Evolutionary conservation across 371 early-diverging fungal genomes (phyloP).

Genomic region (Apophysomyces ossiformis): DNA sequence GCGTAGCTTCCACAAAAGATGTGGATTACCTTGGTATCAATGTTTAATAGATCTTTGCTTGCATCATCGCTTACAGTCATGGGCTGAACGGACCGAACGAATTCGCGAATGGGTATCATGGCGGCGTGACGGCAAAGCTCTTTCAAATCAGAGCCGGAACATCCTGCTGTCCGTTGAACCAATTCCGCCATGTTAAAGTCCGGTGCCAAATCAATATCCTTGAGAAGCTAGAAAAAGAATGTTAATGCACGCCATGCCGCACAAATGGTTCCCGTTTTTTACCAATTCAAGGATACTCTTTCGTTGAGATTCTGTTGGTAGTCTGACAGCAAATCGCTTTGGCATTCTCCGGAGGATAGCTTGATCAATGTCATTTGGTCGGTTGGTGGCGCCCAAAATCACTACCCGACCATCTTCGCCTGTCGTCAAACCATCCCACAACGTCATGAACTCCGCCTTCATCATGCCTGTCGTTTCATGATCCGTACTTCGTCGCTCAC

Average conservation of each 20-base stretch:
- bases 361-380: slow-evolving; percentile 96
- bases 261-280: slow-evolving; percentile 14
- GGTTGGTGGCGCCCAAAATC: slow-evolving; percentile 94
- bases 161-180: slow-evolving; percentile 81
- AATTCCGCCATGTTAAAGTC: slow-evolving; percentile 78
- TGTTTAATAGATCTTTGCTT: slow-evolving; percentile 37
- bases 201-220: slow-evolving; percentile 65
- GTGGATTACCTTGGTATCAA: slow-evolving; percentile 39
- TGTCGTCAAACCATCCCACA: slow-evolving; percentile 97
- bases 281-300: slow-evolving; percentile 86
- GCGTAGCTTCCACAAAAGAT: neutral
- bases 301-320: slow-evolving; percentile 92
- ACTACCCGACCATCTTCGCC: slow-evolving; percentile 79
- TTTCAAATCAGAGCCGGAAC: slow-evolving; percentile 95
- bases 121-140: slow-evolving; percentile 96
- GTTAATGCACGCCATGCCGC: neutral
- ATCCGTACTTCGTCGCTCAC: slow-evolving; percentile 90
- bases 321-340: slow-evolving; percentile 86
- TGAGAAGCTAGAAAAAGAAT: slow-evolving; percentile 64
- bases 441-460: slow-evolving; percentile 98
- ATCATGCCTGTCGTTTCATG: slow-evolving; percentile 97
- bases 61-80: slow-evolving; percentile 29
- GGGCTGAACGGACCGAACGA: slow-evolving; percentile 63
- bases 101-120: slow-evolving; percentile 94
- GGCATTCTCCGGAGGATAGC: slow-evolving; percentile 98